Conservation (phyloP, 1,284 basidiomycete species). For the Ceraceosorus bombacis region DNA sequence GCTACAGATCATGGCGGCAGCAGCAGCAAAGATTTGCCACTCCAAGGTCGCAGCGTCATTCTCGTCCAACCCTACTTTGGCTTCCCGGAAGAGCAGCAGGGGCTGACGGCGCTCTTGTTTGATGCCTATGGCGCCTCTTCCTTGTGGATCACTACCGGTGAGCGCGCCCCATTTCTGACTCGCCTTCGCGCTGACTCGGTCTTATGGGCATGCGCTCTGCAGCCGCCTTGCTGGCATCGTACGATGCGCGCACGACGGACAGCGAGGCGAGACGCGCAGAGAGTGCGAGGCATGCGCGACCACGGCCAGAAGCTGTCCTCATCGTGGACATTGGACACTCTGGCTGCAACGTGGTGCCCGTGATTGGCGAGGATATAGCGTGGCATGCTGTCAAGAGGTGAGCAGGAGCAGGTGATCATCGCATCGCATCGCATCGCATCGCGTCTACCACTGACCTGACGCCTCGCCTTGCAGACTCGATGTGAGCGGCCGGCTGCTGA, state of each 20-base stretch:
- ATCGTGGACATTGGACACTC: slow-evolving; percentile 86
- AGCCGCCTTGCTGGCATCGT: background rate
- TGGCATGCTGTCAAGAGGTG: slow-evolving; percentile 75
- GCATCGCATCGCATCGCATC: background rate
- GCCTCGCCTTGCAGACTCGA: slow-evolving; percentile 61
- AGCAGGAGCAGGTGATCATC: slow-evolving; percentile 6
- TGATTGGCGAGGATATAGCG: slow-evolving; percentile 65
- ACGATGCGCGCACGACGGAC: no score
- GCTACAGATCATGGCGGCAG: slow-evolving; percentile 9
- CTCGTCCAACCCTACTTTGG: slow-evolving; percentile 92
- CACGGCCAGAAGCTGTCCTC: slow-evolving; percentile 65
- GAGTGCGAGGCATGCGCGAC: background rate
- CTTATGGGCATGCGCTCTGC: background rate
- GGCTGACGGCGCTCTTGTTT: slow-evolving; percentile 87
- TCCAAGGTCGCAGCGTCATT: slow-evolving; percentile 48
- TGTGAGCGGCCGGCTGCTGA: slow-evolving; percentile 84
- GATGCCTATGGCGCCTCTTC: slow-evolving; percentile 89
- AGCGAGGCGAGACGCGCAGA: no score
- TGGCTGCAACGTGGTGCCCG: slow-evolving; percentile 82
- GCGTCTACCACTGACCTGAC: slow-evolving; percentile 3
- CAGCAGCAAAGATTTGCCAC: slow-evolving; percentile 11
- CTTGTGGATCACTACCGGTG: slow-evolving; percentile 57
- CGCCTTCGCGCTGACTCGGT: slow-evolving; percentile 7
- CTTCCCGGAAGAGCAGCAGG: slow-evolving; percentile 76
- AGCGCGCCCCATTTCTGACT: background rate